phyloP scores from a whole-genome alignment of 176 grass and related monocot genomes.

The Echinochloa phyllopogon region DNA sequence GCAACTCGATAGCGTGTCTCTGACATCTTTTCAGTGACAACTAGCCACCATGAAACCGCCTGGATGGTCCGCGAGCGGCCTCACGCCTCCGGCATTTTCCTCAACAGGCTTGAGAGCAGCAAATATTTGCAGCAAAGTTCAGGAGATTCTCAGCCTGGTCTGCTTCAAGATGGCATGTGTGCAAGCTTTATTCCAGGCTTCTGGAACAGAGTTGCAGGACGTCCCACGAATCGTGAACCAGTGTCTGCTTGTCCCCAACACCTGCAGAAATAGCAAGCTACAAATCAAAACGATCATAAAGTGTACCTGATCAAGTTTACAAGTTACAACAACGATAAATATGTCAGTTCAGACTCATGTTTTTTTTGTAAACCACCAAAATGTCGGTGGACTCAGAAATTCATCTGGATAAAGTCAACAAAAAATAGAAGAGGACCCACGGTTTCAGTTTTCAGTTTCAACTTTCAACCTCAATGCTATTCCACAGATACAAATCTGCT shows the following conservation, averaged over 20 bases:
- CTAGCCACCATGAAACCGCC: constrained; percentile 22
- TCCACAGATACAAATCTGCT: neutral
- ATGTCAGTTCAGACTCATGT: neutral
- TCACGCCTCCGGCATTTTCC: constrained; percentile 10
- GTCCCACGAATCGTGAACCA: constrained; percentile 17
- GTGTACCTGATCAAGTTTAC: neutral
- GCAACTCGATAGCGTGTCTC: constrained; percentile 3
- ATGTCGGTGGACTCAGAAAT: neutral
- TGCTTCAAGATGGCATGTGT: constrained; percentile 46
- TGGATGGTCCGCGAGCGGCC: constrained; percentile 43
- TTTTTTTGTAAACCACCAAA: neutral
- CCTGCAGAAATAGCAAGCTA: neutral
- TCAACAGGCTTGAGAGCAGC: constrained; percentile 25
- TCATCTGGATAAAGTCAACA: neutral
- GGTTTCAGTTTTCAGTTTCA: neutral
- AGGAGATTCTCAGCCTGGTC: constrained; percentile 37
- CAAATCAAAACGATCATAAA: constrained; percentile 14
- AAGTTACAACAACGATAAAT: neutral
- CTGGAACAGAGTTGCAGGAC: neutral
- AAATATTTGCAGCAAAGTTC: constrained; percentile 28
- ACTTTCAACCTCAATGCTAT: neutral
- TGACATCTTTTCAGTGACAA: constrained; percentile 31
- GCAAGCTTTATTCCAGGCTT: constrained; percentile 34
- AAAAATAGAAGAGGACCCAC: neutral
- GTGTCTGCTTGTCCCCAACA: constrained; percentile 6